These are phyloP conservation scores for Capsella rubella DNA, from an alignment of 441 rosid species.

Conservation along the genomic window DNA sequence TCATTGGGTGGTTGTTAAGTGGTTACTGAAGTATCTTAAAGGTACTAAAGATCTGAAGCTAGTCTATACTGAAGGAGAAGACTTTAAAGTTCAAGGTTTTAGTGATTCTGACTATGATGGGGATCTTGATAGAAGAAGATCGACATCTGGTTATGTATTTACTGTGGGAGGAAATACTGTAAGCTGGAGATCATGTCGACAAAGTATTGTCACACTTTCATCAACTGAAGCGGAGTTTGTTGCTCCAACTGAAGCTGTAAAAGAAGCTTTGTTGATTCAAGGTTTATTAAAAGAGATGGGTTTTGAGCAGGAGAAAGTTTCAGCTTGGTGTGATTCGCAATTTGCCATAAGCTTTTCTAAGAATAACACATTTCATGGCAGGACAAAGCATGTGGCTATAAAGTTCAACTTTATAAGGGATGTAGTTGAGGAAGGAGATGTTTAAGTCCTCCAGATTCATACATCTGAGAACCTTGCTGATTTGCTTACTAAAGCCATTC, in stretches of 20 bases:
- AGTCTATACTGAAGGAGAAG: too few species aligned
- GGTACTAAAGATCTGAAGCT: too few species aligned
- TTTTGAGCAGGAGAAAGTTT: neutral
- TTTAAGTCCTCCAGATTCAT: neutral
- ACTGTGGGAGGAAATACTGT: neutral
- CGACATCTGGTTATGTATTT: neutral
- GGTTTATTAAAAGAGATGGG: neutral
- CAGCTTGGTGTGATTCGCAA: neutral
- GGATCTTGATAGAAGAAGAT: neutral
- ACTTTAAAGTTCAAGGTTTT: too few species aligned
- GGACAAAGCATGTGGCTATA: neutral
- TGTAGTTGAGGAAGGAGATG: neutral
- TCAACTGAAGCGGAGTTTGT: neutral
- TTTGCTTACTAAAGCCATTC: neutral
- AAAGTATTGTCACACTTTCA: neutral
- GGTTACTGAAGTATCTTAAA: too few species aligned
- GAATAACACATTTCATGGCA: too few species aligned
- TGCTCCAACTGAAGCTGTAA: neutral
- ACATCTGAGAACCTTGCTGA: neutral
- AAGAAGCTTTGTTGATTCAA: neutral
- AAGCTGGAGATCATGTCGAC: neutral
- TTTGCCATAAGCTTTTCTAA: neutral
- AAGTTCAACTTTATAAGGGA: too few species aligned
- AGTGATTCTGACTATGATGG: neutral
- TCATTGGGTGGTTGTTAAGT: too few species aligned